Base-by-base conservation (phyloP, 306 rosid genomes). In the Ormosia semicastrata region DNA sequence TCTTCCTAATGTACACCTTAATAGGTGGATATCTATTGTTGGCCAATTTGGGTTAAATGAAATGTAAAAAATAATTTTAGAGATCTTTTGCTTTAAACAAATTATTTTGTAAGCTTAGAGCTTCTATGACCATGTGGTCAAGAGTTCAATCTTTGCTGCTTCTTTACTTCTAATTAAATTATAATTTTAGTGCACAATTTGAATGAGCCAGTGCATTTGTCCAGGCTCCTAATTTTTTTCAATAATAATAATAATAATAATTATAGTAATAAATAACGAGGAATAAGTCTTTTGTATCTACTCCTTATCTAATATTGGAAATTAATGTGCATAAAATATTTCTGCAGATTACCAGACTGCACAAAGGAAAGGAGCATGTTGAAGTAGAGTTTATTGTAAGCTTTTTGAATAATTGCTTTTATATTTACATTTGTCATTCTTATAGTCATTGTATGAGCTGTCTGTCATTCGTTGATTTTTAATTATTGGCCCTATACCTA, bases 361-460 rank as follows among this genome's bases (percentile, higher is more conserved):
- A 86, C 78, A 93, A 92, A 85, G 98, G 84, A 76, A 89, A 87
- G 85, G 99, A 95, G n/a, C n/a, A n/a, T n/a, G n/a, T n/a, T n/a
- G n/a, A n/a, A n/a, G n/a, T n/a, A n/a, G n/a, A n/a, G n/a, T n/a
- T n/a, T n/a, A n/a, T n/a, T n/a, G n/a, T n/a, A n/a, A n/a, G n/a
- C n/a, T n/a, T n/a, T n/a, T n/a, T n/a, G n/a, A n/a, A n/a, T n/a
- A n/a, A n/a, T n/a, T n/a, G n/a, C n/a, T n/a, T n/a, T n/a, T n/a
- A n/a, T n/a, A n/a, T n/a, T n/a, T n/a, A n/a, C n/a, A n/a, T n/a
- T n/a, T n/a, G n/a, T n/a, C n/a, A n/a, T n/a, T n/a, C n/a, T n/a
- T n/a, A n/a, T n/a, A n/a, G n/a, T n/a, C n/a, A n/a, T n/a, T n/a
- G n/a, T n/a, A n/a, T n/a, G n/a, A n/a, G n/a, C n/a, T n/a, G n/a